Evolutionary conservation across 306 rosid genomes (phyloP).

Genomic region (Begonia peltatifolia): DNA sequence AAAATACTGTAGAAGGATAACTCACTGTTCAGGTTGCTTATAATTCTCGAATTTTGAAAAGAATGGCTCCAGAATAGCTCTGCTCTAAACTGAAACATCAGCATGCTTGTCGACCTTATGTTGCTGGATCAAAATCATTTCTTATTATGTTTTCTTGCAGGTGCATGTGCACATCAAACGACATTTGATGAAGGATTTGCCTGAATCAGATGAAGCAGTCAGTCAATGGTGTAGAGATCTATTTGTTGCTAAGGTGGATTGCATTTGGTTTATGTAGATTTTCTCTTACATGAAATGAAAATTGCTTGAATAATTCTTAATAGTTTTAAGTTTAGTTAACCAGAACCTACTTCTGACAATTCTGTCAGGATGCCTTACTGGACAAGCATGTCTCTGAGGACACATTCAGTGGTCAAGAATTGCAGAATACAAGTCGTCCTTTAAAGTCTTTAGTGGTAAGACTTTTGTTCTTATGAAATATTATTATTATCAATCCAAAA

Average conservation of each 20-base stretch:
- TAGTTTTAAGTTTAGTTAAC: too few relatives aligned
- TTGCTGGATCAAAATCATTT: too few relatives aligned
- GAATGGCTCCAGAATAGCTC: too few relatives aligned
- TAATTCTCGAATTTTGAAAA: too few relatives aligned
- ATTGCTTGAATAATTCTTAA: too few relatives aligned
- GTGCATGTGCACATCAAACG: slow-evolving; percentile 89
- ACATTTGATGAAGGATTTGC: slow-evolving; percentile 70
- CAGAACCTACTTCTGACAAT: too few relatives aligned
- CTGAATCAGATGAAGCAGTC: slow-evolving; percentile 80
- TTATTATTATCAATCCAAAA: neutral
- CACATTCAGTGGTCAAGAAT: slow-evolving; percentile 46
- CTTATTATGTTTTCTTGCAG: slow-evolving; percentile 20
- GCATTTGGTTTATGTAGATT: neutral
- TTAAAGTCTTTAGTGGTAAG: slow-evolving; percentile 72
- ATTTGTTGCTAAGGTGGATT: slow-evolving; percentile 63
- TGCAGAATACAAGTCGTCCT: slow-evolving; percentile 54
- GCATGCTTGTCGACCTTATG: too few relatives aligned
- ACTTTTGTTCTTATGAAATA: slow-evolving; percentile 2
- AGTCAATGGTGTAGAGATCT: slow-evolving; percentile 92
- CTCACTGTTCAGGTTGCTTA: too few relatives aligned
- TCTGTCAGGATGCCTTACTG: slow-evolving; percentile 60
- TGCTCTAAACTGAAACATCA: too few relatives aligned
- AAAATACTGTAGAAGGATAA: too few relatives aligned
- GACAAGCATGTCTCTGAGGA: slow-evolving; percentile 65
- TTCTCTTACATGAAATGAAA: too few relatives aligned